phyloP scores from a whole-genome alignment of 73 alveolate genomes.

The Durusdinium trenchii region DNA sequence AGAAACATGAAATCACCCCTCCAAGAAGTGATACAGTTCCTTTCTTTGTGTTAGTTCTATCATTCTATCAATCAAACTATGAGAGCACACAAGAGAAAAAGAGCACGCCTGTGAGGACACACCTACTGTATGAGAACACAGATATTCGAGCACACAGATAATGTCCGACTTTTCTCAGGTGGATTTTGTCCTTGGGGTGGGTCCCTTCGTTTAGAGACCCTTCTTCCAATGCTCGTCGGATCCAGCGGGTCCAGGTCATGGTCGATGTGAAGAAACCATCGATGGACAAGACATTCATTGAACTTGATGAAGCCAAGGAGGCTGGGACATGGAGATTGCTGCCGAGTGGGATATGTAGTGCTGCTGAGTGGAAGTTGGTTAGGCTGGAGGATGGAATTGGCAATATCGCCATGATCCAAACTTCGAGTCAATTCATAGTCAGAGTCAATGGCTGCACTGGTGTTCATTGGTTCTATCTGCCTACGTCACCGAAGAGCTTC shows the following conservation, averaged over 20 bases:
- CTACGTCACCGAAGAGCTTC: too few relatives aligned
- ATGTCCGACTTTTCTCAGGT: neutral
- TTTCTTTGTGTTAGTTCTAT: too few relatives aligned
- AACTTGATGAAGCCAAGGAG: constrained; percentile 1
- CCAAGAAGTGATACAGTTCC: too few relatives aligned
- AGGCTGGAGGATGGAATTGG: too few relatives aligned
- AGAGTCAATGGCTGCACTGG: too few relatives aligned
- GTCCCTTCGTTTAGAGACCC: neutral
- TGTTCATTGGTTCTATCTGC: too few relatives aligned
- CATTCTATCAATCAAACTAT: neutral
- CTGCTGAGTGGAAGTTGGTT: too few relatives aligned
- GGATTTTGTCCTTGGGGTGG: neutral
- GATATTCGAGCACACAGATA: neutral
- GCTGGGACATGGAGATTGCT: too few relatives aligned
- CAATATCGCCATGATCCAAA: too few relatives aligned
- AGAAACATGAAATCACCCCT: too few relatives aligned
- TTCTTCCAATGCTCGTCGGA: neutral
- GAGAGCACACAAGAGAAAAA: neutral
- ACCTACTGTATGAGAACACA: neutral
- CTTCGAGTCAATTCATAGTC: too few relatives aligned
- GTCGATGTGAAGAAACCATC: constrained; percentile 57
- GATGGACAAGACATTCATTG: constrained; percentile 25
- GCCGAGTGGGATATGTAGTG: too few relatives aligned
- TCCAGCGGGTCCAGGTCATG: constrained; percentile 3
- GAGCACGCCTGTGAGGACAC: neutral